Evolutionary conservation across 768 basidiomycete species (phyloP).

Genomic region (Suillus americanus): DNA sequence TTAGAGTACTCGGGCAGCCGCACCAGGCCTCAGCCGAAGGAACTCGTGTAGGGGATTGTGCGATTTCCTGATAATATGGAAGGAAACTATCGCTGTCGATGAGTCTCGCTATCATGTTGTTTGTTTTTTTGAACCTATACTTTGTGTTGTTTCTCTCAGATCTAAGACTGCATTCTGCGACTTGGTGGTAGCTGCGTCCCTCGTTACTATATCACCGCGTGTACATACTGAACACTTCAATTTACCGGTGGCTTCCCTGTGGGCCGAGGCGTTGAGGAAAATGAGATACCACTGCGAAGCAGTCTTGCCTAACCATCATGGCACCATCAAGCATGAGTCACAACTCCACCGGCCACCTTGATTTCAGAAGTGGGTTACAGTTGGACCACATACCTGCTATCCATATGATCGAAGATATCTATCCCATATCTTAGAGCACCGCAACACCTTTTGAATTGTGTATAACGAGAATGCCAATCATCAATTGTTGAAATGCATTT

Average conservation of each 20-base stretch:
- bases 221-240: not conserved
- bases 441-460: not conserved
- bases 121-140: not conserved
- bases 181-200: not conserved
- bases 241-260: not conserved
- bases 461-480: not conserved
- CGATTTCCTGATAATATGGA: not conserved
- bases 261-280: not conserved
- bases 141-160: not conserved
- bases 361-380: not conserved
- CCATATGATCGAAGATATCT: not conserved
- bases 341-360: not conserved
- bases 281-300: not conserved
- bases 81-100: not conserved
- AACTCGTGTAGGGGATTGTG: not conserved
- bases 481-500: not conserved
- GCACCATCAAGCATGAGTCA: too few species aligned
- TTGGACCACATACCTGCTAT: not conserved
- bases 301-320: not conserved
- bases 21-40: not conserved
- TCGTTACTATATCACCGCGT: not conserved
- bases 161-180: not conserved
- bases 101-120: not conserved
- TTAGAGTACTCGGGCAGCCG: not conserved
- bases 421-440: not conserved